Base-by-base conservation (phyloP, 495 filamentous ascomycete genomes). In the Friedmanniomyces simplex region DNA sequence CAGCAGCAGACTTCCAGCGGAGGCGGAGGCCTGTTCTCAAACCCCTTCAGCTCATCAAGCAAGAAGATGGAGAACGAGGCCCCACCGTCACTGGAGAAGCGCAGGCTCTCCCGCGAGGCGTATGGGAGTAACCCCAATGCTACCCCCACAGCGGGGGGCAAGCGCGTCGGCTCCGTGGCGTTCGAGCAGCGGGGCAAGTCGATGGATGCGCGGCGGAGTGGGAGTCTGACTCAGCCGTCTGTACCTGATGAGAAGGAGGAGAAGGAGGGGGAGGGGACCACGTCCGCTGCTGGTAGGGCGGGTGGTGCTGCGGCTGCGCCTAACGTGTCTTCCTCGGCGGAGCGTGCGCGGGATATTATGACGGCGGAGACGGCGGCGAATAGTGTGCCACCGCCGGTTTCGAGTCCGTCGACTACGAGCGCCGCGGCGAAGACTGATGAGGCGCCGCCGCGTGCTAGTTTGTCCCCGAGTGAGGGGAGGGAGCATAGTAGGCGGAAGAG, bases 61-160 rank as follows among this genome's bases (percentile, higher is more conserved):
- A 37, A 32, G 5, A 54, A 54, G 5, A 54, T 3, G 10, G 34
- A 54, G 6, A 24, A 18, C 13, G 18, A 22, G 28, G 10, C 28
- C 10, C 28, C 28, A 3, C 28, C 28, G 28, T 32, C 28, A 10
- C 28, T 32, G 18, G 26, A 52, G 18, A 52, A 26, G 30, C 50
- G 34, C 13, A 3, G 50, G 24, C 25, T 26, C 25, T 21, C 25
- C 5, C 52, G 52, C 21, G 52, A 54, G 22, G 22, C 22, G 3
- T 22, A 26, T 14, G 52, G 52, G 3, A 42, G 21, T 18, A 54
- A 54, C 52, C 52, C 52, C 7, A 6, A 25, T 30, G 34, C 34
- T 32, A 54, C 43, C 22, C 52, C 52, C n/a, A 42, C 41, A 13
- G 52, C 52, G 12, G 52, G 52, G 10, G 52, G 52, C 6, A 24